phyloP scores from a whole-genome alignment of 192 early-diverging fungal species.

The Kickxella alabastrina region DNA sequence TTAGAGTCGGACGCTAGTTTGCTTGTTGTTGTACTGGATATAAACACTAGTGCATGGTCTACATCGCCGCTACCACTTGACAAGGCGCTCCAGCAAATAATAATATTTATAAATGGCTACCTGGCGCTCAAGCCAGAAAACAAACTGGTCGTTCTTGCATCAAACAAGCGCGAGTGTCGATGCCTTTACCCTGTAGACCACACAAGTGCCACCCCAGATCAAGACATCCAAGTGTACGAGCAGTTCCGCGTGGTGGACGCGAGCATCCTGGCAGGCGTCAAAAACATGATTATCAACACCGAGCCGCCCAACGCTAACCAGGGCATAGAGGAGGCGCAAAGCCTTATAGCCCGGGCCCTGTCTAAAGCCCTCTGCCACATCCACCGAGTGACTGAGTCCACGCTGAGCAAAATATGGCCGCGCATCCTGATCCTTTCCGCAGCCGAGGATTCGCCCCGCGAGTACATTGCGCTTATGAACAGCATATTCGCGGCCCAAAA shows the following conservation, averaged over 20 bases:
- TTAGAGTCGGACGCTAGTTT: slow-evolving; percentile 65
- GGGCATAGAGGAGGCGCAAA: slow-evolving; percentile 21
- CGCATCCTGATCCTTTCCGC: slow-evolving; percentile 84
- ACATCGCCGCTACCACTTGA: slow-evolving; percentile 58
- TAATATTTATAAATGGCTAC: slow-evolving; percentile 91
- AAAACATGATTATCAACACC: slow-evolving; percentile 13
- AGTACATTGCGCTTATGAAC: slow-evolving; percentile 98
- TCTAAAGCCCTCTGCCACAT: slow-evolving; percentile 52
- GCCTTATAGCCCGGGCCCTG: slow-evolving; percentile 41
- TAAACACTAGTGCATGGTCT: slow-evolving; percentile 75
- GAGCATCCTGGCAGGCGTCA: slow-evolving; percentile 27
- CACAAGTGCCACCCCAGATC: slow-evolving; percentile 1
- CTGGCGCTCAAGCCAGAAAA: slow-evolving; percentile 86
- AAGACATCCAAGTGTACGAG: slow-evolving; percentile 49
- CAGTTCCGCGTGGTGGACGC: slow-evolving; percentile 46
- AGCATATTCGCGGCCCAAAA: slow-evolving; percentile 96
- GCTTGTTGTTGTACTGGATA: slow-evolving; percentile 79
- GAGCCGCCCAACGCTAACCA: background rate
- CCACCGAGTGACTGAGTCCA: slow-evolving; percentile 16
- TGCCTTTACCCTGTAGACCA: slow-evolving; percentile 38
- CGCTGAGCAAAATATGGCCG: slow-evolving; percentile 50
- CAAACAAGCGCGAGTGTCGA: slow-evolving; percentile 23
- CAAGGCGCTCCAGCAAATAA: slow-evolving; percentile 68
- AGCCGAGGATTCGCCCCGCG: slow-evolving; percentile 77
- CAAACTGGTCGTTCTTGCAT: slow-evolving; percentile 77